A percentile compares a stretch with the other conserved stretches of the same genome.
Conservation (phyloP, 805 yeast genomes). For the Kazachstania psychrophila region DNA sequence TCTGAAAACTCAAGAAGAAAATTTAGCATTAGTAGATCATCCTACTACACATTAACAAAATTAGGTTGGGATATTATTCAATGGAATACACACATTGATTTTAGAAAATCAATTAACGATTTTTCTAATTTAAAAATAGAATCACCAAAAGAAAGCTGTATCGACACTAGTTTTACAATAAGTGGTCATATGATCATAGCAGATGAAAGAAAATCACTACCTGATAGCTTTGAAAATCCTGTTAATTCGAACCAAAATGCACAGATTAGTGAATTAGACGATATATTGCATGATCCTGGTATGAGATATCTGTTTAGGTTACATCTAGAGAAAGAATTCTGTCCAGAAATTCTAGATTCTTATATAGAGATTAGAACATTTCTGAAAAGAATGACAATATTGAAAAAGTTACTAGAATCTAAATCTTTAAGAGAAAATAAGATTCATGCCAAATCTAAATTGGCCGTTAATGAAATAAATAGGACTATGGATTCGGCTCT, state of each 20-base stretch:
- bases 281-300: slow-evolving; percentile 65
- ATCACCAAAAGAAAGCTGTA: slow-evolving; percentile 3
- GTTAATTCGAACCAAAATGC: not conserved
- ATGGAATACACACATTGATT: slow-evolving; percentile 16
- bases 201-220: slow-evolving; percentile 8
- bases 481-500: slow-evolving; percentile 33
- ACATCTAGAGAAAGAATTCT: slow-evolving; percentile 55
- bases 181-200: slow-evolving; percentile 10
- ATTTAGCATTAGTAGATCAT: slow-evolving; percentile 31
- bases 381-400: slow-evolving; percentile 35
- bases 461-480: slow-evolving; percentile 20
- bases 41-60: slow-evolving; percentile 37
- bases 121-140: slow-evolving; percentile 1
- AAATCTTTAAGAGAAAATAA: slow-evolving; percentile 9
- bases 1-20: slow-evolving; percentile 26
- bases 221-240: slow-evolving; percentile 1
- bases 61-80: slow-evolving; percentile 34
- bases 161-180: not conserved
- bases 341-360: slow-evolving; percentile 71
- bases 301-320: slow-evolving; percentile 53
- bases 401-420: slow-evolving; percentile 35
- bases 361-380: slow-evolving; percentile 51
- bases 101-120: slow-evolving; percentile 2
- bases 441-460: slow-evolving; percentile 4
- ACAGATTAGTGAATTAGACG: slow-evolving; percentile 21